phyloP scores from a whole-genome alignment of 805 yeast species.

The Metschnikowia shivogae region DNA sequence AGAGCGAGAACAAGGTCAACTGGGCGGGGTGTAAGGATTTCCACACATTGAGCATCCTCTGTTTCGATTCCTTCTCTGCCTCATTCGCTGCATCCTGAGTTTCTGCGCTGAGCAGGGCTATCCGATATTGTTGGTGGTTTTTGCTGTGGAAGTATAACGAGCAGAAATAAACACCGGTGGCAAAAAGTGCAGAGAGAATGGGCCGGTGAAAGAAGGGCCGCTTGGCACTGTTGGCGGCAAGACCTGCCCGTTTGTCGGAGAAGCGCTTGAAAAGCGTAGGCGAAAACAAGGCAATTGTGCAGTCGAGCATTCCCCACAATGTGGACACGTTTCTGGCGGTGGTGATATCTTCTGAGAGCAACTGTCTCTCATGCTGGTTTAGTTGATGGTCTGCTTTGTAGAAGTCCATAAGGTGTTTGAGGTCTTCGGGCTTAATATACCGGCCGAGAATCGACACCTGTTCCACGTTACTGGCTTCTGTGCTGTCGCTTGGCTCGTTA shows the following conservation, averaged over 20 bases:
- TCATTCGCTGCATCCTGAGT: slow-evolving; percentile 22
- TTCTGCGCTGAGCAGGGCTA: slow-evolving; percentile 30
- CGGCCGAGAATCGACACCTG: slow-evolving; percentile 13
- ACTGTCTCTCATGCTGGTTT: slow-evolving; percentile 38
- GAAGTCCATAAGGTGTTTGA: slow-evolving; percentile 39
- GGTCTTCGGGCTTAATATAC: slow-evolving; percentile 30
- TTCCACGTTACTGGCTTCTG: neutral
- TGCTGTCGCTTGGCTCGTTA: neutral
- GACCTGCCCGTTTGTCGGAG: slow-evolving; percentile 6
- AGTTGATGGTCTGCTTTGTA: slow-evolving; percentile 47
- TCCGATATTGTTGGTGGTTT: slow-evolving; percentile 20
- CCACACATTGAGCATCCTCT: slow-evolving; percentile 30
- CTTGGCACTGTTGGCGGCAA: neutral
- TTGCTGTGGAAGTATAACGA: slow-evolving; percentile 11
- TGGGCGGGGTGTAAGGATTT: slow-evolving; percentile 30
- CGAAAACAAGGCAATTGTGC: slow-evolving; percentile 34
- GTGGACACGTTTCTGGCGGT: slow-evolving; percentile 32
- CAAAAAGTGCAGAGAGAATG: slow-evolving; percentile 29
- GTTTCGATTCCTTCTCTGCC: slow-evolving; percentile 11
- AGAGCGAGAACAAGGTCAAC: slow-evolving; percentile 41
- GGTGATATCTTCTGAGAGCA: slow-evolving; percentile 36
- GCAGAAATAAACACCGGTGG: slow-evolving; percentile 27
- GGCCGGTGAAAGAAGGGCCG: slow-evolving; percentile 27
- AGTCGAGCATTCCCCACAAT: slow-evolving; percentile 40
- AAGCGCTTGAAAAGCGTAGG: slow-evolving; percentile 34